Evolutionary conservation across 176 grass and related monocot genomes (phyloP), one percentile per base, ranked within the genome.

Genomic region (Pontederia crassipes): DNA sequence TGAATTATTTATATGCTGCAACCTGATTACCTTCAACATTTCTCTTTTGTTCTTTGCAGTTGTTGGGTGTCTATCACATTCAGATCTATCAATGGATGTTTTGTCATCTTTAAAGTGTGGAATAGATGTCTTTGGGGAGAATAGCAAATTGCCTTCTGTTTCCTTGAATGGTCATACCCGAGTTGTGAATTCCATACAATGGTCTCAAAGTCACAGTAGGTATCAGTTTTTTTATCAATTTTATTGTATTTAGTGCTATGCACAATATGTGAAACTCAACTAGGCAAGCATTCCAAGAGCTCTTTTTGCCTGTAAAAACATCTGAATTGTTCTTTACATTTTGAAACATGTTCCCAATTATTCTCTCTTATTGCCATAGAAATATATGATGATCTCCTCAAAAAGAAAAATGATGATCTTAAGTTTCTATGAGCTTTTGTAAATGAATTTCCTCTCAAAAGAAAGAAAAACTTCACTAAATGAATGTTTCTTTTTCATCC

Each of bases 111-210:
- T 80, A 28, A 84, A 54, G 52, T 72, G 54, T 54, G 77, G 79
- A 69, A 63, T 58, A 17, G 81, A 66, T 58, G 20, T 20, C n/a
- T 27, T 28, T 78, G 66, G 40, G 66, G 58, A 57, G 8, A 80
- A 54, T 45, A 82, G 28, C 46, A 82, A 57, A 68, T 45, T 63
- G 26, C 80, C 83, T 29, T 84, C 83, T 11, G 69, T 82, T 72
- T 79, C 80, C 55, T 77, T 95, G 67, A 50, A 27, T 11, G 69
- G 72, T 58, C 90, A 95, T 78, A 77, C 28, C 68, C 81, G 72
- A 59, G 77, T 83, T 79, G 78, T 86, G 68, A 95, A 87, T 70
- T 79, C 75, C 66, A 28, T 95, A 52, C 80, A 87, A 46, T 95
- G 90, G 90, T 89, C 90, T 6, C 54, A 63, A 0, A 89, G 61